phyloP scores from a whole-genome alignment of 2,329 filamentous ascomycete genomes.

The Xylariaceae sp. region DNA sequence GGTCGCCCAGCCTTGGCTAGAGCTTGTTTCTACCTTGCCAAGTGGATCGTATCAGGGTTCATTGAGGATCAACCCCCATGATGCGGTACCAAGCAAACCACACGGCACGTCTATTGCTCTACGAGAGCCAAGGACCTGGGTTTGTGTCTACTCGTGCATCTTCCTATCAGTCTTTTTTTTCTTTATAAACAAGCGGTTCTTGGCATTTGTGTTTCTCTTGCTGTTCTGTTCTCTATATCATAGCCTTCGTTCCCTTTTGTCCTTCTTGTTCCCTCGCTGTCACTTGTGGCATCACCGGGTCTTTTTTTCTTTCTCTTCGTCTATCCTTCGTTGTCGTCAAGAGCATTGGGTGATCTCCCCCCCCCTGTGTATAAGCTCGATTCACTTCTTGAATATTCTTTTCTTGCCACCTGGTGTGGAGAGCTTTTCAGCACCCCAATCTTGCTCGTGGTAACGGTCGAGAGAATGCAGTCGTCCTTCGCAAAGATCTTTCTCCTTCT shows the following conservation, averaged over 20 bases:
- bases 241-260: background rate
- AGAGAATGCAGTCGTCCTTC: slow-evolving; percentile 23
- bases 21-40: slow-evolving; percentile 3
- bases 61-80: background rate
- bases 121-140: background rate
- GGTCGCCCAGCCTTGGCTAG: slow-evolving; percentile 2
- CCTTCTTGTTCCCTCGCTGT: background rate
- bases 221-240: background rate
- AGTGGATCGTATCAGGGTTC: slow-evolving; percentile 1
- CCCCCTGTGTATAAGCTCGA: background rate
- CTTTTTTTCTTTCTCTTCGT: background rate
- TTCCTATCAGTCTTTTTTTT: too few species aligned
- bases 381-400: slow-evolving; percentile 7
- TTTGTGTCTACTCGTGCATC: background rate
- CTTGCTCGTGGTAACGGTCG: slow-evolving; percentile 2
- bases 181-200: slow-evolving; percentile 1
- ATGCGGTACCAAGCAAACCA: background rate
- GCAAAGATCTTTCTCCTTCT: slow-evolving; percentile 21
- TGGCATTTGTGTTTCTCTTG: background rate
- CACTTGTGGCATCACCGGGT: too few species aligned
- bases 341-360: background rate
- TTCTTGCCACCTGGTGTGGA: slow-evolving; percentile 25
- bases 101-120: background rate
- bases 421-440: slow-evolving; percentile 7
- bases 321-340: slow-evolving; percentile 1